These are phyloP conservation scores for Diatrype stigma DNA, from an alignment of 2,329 filamentous ascomycete species.

Conservation along the genomic window DNA sequence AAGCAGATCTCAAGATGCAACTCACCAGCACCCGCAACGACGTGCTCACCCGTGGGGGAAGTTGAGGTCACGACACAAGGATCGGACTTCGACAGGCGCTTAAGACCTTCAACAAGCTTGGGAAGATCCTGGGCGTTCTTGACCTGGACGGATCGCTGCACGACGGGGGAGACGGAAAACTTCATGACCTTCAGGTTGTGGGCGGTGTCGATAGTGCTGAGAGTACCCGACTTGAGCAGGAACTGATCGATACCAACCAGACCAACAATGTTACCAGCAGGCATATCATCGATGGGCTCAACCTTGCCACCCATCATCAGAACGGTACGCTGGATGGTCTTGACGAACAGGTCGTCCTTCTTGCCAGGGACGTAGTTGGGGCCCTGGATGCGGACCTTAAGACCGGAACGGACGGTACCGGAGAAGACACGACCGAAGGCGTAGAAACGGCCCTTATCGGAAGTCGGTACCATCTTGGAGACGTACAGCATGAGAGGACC, in stretches of 20 bases:
- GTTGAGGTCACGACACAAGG: conserved; percentile 93
- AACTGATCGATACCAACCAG: conserved; percentile 99
- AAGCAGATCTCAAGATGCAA: conserved; percentile 99
- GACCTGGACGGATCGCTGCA: conserved; percentile 97
- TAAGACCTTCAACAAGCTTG: conserved; percentile 99
- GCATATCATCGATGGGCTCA: conserved; percentile 98
- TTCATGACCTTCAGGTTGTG: conserved; percentile 99
- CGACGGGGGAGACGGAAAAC: conserved; percentile 99
- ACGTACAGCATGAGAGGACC: conserved; percentile 99
- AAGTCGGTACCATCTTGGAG: conserved; percentile 99
- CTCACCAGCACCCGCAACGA: conserved; percentile 98
- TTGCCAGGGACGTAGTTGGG: conserved; percentile 97
- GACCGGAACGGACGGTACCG: conserved; percentile 93
- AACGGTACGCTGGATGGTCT: conserved; percentile 98
- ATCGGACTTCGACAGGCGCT: conserved; percentile 99
- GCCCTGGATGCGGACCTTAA: conserved; percentile 99
- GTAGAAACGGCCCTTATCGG: conserved; percentile 99
- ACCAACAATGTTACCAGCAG: conserved; percentile 99
- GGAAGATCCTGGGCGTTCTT: conserved; percentile 99
- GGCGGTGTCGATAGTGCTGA: conserved; percentile 93
- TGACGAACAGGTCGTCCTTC: conserved; percentile 99
- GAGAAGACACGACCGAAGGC: conserved; percentile 99
- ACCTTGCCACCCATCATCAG: conserved; percentile 99
- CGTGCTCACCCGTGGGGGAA: conserved; percentile 92
- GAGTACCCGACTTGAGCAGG: conserved; percentile 99